A percentile compares a stretch with the other conserved stretches of the same genome.
Evolutionary conservation across 768 basidiomycete genomes (phyloP).

Genomic region (Fistulinella prunicolor): DNA sequence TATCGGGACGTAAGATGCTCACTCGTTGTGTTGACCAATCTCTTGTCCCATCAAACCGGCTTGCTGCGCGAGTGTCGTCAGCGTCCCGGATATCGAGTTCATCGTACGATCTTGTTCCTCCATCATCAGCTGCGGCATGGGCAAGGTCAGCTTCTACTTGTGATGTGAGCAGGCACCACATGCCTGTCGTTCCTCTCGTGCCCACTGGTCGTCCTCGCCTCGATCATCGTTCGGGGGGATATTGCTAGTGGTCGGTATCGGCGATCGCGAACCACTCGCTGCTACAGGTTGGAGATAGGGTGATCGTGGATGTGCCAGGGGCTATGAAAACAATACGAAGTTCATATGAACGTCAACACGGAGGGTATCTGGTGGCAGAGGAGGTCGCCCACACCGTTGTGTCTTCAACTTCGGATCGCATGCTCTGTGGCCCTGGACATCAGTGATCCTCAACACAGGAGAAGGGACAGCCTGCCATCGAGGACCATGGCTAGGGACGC

Average conservation of each 20-base stretch:
- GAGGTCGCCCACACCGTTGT: constrained; percentile 13
- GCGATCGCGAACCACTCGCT: constrained; percentile 18
- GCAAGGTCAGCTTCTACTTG: background rate
- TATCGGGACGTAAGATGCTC: constrained; percentile 26
- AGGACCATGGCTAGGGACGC: no score
- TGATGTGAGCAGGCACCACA: constrained; percentile 6
- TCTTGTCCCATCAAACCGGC: constrained; percentile 95
- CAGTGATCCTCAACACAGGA: constrained; percentile 6
- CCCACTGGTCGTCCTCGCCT: constrained; percentile 78
- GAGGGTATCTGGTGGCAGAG: background rate
- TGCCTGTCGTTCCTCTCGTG: constrained; percentile 82
- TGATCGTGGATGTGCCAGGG: constrained; percentile 10
- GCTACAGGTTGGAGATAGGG: constrained; percentile 16
- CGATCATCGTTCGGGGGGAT: constrained; percentile 34
- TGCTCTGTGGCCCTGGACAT: constrained; percentile 57
- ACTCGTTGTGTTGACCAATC: constrained; percentile 91
- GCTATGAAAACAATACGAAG: background rate
- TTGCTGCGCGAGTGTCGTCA: constrained; percentile 82
- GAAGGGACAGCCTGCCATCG: constrained; percentile 18
- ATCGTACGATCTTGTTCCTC: constrained; percentile 88
- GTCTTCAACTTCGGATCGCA: constrained; percentile 60
- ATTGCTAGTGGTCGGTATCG: constrained; percentile 7
- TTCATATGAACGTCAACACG: background rate
- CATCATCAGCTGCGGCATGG: constrained; percentile 66
- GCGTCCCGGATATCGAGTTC: constrained; percentile 80